Conservation (phyloP, 345 rosid species). For the Citrus unshiu region DNA sequence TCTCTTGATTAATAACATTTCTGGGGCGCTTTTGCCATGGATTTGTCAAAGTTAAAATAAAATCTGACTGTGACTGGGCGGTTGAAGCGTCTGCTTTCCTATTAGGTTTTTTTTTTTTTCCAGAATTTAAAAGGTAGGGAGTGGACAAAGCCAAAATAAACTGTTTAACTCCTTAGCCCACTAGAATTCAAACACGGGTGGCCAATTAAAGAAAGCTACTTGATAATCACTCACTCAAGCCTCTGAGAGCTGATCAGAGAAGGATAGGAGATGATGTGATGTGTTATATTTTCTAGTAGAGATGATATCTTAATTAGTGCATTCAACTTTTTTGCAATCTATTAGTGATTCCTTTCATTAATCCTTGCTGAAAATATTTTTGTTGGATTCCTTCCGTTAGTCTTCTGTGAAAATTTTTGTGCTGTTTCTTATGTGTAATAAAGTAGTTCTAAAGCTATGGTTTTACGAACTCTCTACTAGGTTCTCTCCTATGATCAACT, state of each 20-base stretch:
- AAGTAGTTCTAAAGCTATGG: background rate
- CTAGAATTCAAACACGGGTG: too few relatives aligned
- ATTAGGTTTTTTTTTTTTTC: too few relatives aligned
- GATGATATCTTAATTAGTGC: background rate
- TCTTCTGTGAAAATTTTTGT: background rate
- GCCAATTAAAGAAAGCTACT: too few relatives aligned
- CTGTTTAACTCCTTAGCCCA: too few relatives aligned
- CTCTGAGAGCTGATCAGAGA: too few relatives aligned
- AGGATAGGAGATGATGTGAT: background rate
- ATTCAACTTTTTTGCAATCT: background rate
- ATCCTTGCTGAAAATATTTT: too few relatives aligned
- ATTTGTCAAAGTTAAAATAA: background rate
- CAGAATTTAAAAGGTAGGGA: too few relatives aligned
- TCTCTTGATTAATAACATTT: background rate
- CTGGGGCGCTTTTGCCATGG: background rate
- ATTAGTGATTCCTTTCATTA: too few relatives aligned
- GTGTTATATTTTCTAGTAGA: background rate
- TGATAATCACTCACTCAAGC: too few relatives aligned
- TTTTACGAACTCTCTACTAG: slow-evolving; percentile 17
- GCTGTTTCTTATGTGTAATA: background rate
- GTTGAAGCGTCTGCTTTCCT: background rate
- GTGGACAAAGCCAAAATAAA: too few relatives aligned
- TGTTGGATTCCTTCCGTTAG: background rate
- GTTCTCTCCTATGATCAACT: slow-evolving; percentile 40
- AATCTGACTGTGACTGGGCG: background rate